These are phyloP conservation scores for Termitomyces sp. DNA, from an alignment of 768 basidiomycete genomes.

Conservation along the genomic window DNA sequence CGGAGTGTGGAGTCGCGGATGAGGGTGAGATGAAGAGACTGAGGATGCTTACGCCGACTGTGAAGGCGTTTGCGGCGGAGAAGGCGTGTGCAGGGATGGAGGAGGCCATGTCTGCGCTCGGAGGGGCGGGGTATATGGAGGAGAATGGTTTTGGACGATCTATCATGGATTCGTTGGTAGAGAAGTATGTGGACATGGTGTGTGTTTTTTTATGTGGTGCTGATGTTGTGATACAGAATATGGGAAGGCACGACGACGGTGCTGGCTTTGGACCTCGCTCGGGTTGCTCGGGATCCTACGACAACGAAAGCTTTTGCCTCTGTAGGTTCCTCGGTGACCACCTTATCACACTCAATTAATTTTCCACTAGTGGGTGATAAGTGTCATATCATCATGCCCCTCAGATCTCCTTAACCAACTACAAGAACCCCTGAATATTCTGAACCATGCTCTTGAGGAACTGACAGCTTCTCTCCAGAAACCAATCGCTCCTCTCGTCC, in stretches of 20 bases:
- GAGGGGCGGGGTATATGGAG: constrained; percentile 83
- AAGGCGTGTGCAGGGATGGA: constrained; percentile 63
- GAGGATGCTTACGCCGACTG: constrained; percentile 63
- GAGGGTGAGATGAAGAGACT: constrained; percentile 49
- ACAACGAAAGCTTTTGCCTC: constrained; percentile 45
- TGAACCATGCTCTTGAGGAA: constrained; percentile 37
- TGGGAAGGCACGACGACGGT: constrained; percentile 80
- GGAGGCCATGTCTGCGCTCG: constrained; percentile 70
- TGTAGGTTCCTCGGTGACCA: constrained; percentile 32
- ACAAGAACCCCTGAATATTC: constrained; percentile 25
- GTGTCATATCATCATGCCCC: constrained; percentile 42
- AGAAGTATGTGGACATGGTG: constrained; percentile 40
- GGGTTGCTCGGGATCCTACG: constrained; percentile 45
- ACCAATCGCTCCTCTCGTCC: constrained; percentile 44
- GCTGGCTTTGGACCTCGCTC: constrained; percentile 61
- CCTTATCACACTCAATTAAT: not conserved
- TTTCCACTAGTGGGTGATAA: constrained; percentile 47
- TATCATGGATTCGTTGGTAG: constrained; percentile 69
- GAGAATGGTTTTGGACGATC: constrained; percentile 70
- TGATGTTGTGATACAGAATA: constrained; percentile 39
- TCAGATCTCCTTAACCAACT: constrained; percentile 25
- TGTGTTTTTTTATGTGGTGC: not conserved
- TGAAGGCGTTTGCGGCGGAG: constrained; percentile 70
- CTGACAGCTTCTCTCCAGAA: constrained; percentile 38
- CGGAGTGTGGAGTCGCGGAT: constrained; percentile 52